These are phyloP conservation scores for Talinum fruticosum DNA, from an alignment of 148 eudicot species.

Conservation along the genomic window DNA sequence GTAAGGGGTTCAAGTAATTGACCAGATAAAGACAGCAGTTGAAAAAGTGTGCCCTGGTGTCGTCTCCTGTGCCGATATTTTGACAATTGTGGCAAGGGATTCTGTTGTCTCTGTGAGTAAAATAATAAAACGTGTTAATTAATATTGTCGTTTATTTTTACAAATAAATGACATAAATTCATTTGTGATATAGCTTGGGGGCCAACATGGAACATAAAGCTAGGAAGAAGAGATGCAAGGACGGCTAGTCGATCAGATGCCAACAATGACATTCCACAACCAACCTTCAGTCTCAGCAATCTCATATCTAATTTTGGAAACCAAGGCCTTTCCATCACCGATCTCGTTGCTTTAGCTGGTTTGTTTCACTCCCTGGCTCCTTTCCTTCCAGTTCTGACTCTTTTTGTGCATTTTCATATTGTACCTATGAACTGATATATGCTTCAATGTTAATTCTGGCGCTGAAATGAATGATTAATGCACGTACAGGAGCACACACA, in stretches of 20 bases:
- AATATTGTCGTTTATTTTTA: neutral
- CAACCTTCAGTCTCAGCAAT: neutral
- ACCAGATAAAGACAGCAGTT: no score
- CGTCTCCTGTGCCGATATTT: no score
- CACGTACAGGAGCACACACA: conserved; percentile 49
- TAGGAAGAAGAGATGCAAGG: neutral
- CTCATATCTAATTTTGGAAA: neutral
- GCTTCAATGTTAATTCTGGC: no score
- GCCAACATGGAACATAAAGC: conserved; percentile 1
- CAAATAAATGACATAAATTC: neutral
- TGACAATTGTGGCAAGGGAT: neutral
- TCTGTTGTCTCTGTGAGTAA: neutral
- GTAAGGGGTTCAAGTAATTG: no score
- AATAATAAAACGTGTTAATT: neutral
- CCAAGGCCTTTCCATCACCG: neutral
- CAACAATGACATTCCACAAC: neutral
- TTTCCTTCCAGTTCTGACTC: no score
- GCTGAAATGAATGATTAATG: no score
- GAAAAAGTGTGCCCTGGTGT: no score
- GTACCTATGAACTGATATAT: no score
- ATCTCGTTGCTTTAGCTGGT: neutral
- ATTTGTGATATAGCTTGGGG: neutral
- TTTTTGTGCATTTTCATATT: no score
- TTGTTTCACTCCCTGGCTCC: neutral
- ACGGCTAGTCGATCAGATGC: neutral